These are phyloP conservation scores for Botrytis fabae DNA, from an alignment of 2,329 filamentous ascomycete species.

Conservation along the genomic window DNA sequence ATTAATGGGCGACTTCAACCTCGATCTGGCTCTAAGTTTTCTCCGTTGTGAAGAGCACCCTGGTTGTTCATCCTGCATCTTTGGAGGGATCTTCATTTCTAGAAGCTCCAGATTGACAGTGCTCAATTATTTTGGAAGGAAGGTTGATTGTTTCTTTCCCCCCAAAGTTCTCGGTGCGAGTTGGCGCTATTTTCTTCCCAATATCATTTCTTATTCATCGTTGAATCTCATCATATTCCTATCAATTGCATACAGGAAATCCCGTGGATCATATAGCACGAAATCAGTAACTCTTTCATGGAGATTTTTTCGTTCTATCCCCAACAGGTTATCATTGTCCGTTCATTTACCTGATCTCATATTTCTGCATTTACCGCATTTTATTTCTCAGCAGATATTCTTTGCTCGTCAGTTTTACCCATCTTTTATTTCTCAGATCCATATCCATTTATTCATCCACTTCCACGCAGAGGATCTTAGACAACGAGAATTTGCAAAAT, in stretches of 20 bases:
- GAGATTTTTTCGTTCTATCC: background rate
- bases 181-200: background rate
- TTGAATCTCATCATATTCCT: background rate
- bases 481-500: background rate
- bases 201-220: background rate
- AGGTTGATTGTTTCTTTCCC: background rate
- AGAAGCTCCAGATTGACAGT: too few relatives aligned
- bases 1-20: too few relatives aligned
- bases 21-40: background rate
- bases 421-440: background rate
- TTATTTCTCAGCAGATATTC: too few relatives aligned
- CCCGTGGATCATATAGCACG: background rate
- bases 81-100: background rate
- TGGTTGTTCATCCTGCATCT: background rate
- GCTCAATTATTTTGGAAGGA: background rate
- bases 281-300: too few relatives aligned
- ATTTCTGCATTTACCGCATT: background rate
- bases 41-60: background rate
- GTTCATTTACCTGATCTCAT: background rate
- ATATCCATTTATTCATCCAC: background rate
- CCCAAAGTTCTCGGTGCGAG: background rate
- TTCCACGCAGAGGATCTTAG: background rate
- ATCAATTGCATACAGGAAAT: fast-evolving
- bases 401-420: too few relatives aligned
- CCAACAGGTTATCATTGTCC: background rate